Percentiles rank a stretch among this genome's conserved stretches.
phyloP scores from a whole-genome alignment of 2,329 filamentous ascomycete genomes.

The Ophiostoma angusticollis region DNA sequence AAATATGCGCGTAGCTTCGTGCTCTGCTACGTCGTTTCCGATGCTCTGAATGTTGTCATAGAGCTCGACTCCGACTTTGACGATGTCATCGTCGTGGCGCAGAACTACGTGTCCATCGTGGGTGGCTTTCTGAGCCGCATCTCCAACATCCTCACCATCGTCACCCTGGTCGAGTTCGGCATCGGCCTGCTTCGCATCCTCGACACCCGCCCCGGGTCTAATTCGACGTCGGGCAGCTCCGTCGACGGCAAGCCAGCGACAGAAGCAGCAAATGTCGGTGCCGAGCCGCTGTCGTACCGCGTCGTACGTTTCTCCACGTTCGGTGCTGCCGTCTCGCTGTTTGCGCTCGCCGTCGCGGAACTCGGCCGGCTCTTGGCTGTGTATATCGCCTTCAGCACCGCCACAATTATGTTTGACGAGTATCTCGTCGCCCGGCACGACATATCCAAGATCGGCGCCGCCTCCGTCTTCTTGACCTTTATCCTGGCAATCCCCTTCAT shows the following conservation, averaged over 20 bases:
- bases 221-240: too few species aligned
- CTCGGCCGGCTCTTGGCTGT: too few species aligned
- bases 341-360: neutral
- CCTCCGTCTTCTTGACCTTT: neutral
- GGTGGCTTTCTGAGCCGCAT: conserved; percentile 8
- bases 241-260: too few species aligned
- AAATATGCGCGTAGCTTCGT: neutral
- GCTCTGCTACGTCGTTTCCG: neutral
- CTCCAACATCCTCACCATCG: conserved; percentile 12
- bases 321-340: too few species aligned
- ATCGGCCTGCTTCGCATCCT: conserved; percentile 16
- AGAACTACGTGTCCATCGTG: conserved; percentile 2
- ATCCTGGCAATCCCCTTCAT: neutral
- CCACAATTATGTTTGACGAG: neutral
- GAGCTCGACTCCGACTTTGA: neutral
- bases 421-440: too few species aligned
- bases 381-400: neutral
- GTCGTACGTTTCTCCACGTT: too few species aligned
- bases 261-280: conserved; percentile 1
- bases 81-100: neutral
- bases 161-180: conserved; percentile 16
- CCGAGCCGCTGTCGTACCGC: too few species aligned
- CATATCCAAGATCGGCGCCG: neutral
- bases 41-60: neutral
- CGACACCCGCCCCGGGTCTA: too few species aligned